Evolutionary conservation across 345 rosid species (phyloP).

Genomic region (Eucalyptus erythrocorys): DNA sequence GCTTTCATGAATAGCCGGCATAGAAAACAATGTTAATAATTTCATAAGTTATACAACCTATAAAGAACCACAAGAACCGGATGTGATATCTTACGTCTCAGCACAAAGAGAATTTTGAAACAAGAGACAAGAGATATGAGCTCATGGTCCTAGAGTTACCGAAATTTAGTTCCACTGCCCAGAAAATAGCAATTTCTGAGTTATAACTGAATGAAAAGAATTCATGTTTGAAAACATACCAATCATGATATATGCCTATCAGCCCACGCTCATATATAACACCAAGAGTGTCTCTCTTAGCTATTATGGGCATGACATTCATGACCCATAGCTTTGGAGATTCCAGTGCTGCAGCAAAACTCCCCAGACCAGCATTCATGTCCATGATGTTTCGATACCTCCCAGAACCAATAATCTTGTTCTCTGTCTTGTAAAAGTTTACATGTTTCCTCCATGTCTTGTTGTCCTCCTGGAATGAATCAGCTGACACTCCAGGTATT

Average conservation of each 20-base stretch:
- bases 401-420: slow-evolving; percentile 36
- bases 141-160: neutral
- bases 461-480: slow-evolving; percentile 32
- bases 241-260: slow-evolving; percentile 78
- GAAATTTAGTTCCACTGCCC: neutral
- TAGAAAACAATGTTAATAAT: neutral
- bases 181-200: neutral
- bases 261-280: slow-evolving; percentile 52
- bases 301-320: slow-evolving; percentile 66
- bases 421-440: slow-evolving; percentile 40
- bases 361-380: slow-evolving; percentile 70
- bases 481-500: slow-evolving; percentile 25
- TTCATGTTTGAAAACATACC: slow-evolving; percentile 25
- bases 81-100: neutral
- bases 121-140: neutral
- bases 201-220: neutral
- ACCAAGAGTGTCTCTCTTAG: slow-evolving; percentile 47
- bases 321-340: slow-evolving; percentile 60
- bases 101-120: neutral
- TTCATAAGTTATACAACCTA: neutral
- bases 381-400: slow-evolving; percentile 67
- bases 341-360: slow-evolving; percentile 61
- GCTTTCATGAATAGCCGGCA: neutral
- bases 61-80: neutral
- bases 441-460: slow-evolving; percentile 49